Percentiles rank a stretch among this genome's conserved stretches.
phyloP scores from a whole-genome alignment of 2,329 filamentous ascomycete genomes.

The Cordyceps javanica region DNA sequence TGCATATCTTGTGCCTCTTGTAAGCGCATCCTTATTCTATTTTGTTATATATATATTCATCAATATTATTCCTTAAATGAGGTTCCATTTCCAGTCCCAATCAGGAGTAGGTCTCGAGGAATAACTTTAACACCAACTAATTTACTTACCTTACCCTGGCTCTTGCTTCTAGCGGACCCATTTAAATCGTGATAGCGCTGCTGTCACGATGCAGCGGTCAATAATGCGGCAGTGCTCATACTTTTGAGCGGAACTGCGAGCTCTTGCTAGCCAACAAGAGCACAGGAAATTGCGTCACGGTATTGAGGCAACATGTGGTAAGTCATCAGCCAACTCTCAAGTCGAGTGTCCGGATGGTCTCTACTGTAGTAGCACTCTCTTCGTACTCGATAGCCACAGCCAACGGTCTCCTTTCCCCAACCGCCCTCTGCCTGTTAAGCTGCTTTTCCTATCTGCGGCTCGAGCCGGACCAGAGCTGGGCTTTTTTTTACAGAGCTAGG shows the following conservation, averaged over 20 bases:
- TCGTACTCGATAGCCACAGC: not conserved
- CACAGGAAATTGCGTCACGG: not conserved
- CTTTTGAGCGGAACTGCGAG: not conserved
- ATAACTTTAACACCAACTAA: too few relatives aligned
- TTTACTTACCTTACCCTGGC: too few relatives aligned
- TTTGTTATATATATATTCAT: too few relatives aligned
- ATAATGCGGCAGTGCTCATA: not conserved
- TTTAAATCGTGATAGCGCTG: too few relatives aligned
- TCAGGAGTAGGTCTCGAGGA: too few relatives aligned
- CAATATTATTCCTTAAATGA: too few relatives aligned
- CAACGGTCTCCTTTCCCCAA: not conserved
- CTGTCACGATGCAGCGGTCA: not conserved
- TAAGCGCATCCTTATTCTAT: too few relatives aligned
- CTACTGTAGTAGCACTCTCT: not conserved
- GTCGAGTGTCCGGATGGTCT: not conserved
- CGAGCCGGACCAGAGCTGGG: not conserved
- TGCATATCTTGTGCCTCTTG: too few relatives aligned
- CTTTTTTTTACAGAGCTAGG: too few relatives aligned
- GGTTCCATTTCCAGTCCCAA: too few relatives aligned
- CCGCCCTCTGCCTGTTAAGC: not conserved
- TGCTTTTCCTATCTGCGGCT: not conserved
- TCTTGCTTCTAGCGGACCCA: too few relatives aligned
- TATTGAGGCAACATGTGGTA: not conserved
- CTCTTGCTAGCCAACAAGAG: not conserved
- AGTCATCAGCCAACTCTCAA: not conserved